Base-by-base conservation (phyloP, 768 basidiomycete genomes). In the Suillus americanus region DNA sequence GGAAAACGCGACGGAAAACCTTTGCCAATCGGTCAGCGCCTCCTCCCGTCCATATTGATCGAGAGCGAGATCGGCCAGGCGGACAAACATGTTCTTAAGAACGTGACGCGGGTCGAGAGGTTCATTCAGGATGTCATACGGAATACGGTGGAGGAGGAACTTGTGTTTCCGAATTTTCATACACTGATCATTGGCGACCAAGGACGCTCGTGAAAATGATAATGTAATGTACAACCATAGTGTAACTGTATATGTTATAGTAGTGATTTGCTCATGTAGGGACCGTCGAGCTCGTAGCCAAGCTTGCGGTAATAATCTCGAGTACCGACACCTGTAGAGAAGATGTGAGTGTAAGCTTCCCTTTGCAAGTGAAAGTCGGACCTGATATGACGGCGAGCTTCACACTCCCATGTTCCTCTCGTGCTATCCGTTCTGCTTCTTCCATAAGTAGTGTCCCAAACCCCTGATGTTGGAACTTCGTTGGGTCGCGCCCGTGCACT, bases 371-470 rank as follows among this genome's bases (percentile, higher is more conserved):
- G 5, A 67, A 40, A 35, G 48, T 70, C 88, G 72, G 67, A 87
- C 94, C 95, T 45, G 95, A 96, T 68, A 99, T 99, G 65, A 99
- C 97, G n/a, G 92, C 97, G 40, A 99, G 79, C 78, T 99, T 96
- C 66, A 91, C 82, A 75, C 95, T 98, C 23, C 93, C 97, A 71
- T 99, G 97, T 74, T 99, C 97, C 72, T 98, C 97, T 68, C 90
- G 82, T 30, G 97, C 95, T 81, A 99, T 99, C 71, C 97, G 85
- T 77, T 99, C 97, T 10, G 97, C 97, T 79, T 99, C 97, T 74
- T 99, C 97, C 97, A 99, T 99, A 66, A 99, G 79, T 66, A 99
- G 76, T 37, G 95, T 97, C 14, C 97, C 97, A 75, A 99, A 98
- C 9, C 97, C 97, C 86, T 96, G 70, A 78, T 97, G 95, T 74